Conservation (phyloP, 2,329 filamentous ascomycete genomes). For the Aspergillus ustus region DNA sequence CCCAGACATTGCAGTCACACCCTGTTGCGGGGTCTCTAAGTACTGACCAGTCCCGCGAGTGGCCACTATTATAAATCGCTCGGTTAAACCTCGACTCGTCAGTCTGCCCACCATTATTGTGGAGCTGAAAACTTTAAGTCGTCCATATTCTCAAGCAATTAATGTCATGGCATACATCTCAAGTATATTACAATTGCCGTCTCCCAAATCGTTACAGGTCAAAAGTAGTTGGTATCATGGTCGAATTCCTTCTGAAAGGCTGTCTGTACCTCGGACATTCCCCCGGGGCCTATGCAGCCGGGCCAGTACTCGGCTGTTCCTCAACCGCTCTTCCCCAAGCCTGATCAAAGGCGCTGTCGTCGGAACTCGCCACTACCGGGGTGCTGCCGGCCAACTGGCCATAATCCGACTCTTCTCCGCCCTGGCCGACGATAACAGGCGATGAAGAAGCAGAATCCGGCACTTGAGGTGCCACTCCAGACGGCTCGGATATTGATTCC, state of each 20-base stretch:
- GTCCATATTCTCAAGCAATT: neutral
- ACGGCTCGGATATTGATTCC: constrained; percentile 21
- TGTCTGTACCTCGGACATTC: neutral
- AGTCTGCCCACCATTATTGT: neutral
- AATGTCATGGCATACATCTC: neutral
- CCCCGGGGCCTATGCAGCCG: constrained; percentile 5
- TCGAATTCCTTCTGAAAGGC: neutral
- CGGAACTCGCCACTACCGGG: constrained; percentile 10
- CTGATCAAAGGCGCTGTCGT: constrained; percentile 38
- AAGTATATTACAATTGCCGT: constrained; percentile 7
- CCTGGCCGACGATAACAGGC: constrained; percentile 28
- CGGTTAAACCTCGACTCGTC: neutral
- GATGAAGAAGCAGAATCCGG: constrained; percentile 26
- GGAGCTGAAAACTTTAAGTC: neutral
- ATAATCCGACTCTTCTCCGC: constrained; percentile 14
- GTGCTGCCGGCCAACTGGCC: constrained; percentile 5
- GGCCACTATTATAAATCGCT: neutral
- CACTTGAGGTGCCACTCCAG: constrained; percentile 15
- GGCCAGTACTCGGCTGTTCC: constrained; percentile 22
- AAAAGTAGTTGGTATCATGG: constrained; percentile 6
- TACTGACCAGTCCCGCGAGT: neutral
- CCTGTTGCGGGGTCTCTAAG: neutral
- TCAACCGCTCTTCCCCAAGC: constrained; percentile 46
- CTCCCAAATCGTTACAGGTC: neutral
- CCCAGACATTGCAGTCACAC: neutral